These are phyloP conservation scores for Uronychia setigera DNA, from an alignment of 73 alveolate species.

Conservation along the genomic window DNA sequence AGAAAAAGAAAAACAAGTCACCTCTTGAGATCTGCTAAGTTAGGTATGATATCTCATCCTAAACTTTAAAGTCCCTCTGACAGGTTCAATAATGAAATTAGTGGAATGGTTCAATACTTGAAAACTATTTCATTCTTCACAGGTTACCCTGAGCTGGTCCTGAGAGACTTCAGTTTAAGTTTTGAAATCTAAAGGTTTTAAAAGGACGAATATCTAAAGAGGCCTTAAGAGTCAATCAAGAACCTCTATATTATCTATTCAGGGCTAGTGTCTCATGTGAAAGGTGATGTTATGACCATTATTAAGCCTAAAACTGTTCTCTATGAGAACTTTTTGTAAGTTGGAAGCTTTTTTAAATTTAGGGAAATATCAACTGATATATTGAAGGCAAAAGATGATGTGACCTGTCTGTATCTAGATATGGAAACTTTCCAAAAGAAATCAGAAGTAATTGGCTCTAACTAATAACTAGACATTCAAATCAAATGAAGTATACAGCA, in stretches of 20 bases:
- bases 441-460: not conserved
- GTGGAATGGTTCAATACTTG: not conserved
- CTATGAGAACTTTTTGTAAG: not conserved
- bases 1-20: not conserved
- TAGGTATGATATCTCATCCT: not conserved
- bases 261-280: not conserved
- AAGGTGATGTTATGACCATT: not conserved
- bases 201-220: not conserved
- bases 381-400: not conserved
- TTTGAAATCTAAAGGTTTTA: not conserved
- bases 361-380: not conserved
- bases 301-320: not conserved
- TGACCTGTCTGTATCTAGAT: not conserved
- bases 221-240: not conserved
- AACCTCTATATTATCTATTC: not conserved
- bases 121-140: not conserved
- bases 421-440: not conserved
- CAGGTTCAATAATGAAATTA: not conserved
- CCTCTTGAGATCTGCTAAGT: not conserved
- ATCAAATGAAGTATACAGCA: not conserved
- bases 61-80: not conserved
- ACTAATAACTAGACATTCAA: not conserved
- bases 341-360: not conserved
- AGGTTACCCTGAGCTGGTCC: slow-evolving; percentile 2
- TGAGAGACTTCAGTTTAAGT: not conserved